phyloP scores from a whole-genome alignment of 2,329 filamentous ascomycete genomes.

The Colletotrichum eremochloae region DNA sequence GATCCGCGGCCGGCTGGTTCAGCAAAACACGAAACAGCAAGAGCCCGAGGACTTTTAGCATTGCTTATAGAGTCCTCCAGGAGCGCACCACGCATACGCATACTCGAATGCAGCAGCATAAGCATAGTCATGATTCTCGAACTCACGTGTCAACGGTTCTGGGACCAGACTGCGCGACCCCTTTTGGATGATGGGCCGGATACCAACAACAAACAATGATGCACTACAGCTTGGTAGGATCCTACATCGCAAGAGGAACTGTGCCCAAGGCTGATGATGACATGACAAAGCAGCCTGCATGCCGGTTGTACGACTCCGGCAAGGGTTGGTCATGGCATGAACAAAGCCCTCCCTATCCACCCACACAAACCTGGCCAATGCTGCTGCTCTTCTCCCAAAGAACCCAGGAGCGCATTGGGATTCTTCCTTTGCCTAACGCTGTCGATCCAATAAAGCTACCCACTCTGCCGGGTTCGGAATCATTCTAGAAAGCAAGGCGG shows the following conservation, averaged over 20 bases:
- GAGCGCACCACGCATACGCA: not conserved
- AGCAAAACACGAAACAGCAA: not conserved
- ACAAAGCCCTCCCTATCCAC: not conserved
- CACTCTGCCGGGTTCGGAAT: slow-evolving; percentile 17
- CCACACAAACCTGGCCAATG: not conserved
- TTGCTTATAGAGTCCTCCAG: not conserved
- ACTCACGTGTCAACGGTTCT: not conserved
- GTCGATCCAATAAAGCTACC: slow-evolving; percentile 10
- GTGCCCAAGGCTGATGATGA: not conserved
- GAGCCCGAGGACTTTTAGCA: not conserved
- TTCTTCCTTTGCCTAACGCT: not conserved
- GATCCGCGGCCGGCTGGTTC: not conserved
- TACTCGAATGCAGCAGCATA: not conserved
- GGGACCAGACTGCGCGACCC: not conserved
- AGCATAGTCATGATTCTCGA: too few species aligned
- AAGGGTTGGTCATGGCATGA: not conserved
- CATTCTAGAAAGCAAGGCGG: slow-evolving; percentile 24
- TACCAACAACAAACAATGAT: not conserved
- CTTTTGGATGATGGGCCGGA: not conserved
- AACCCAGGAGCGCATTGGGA: slow-evolving; percentile 4
- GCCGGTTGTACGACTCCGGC: not conserved
- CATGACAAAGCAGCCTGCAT: not conserved
- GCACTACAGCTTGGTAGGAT: not conserved
- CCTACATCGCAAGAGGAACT: not conserved
- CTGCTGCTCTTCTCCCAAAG: slow-evolving; percentile 2